Evolutionary conservation across 345 rosid species (phyloP).

Genomic region (Citrus hindsii): DNA sequence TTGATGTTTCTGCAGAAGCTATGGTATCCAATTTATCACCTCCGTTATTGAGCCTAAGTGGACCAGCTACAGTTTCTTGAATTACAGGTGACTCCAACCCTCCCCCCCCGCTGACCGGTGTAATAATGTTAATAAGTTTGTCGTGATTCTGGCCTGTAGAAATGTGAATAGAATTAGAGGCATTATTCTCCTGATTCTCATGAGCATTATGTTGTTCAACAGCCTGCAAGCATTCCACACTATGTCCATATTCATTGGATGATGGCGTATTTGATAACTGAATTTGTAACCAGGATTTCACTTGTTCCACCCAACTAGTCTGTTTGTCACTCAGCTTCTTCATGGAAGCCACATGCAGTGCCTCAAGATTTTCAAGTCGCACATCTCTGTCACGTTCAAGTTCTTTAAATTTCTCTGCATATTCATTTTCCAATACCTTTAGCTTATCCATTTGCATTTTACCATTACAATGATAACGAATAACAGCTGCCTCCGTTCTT

Average conservation of each 20-base stretch:
- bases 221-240: constrained; percentile 5
- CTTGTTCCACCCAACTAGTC: constrained; percentile 41
- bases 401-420: constrained; percentile 38
- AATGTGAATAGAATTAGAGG: constrained; percentile 9
- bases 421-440: constrained; percentile 44
- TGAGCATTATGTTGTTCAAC: not conserved
- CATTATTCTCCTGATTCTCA: not conserved
- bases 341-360: constrained; percentile 35
- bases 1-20: constrained; percentile 13
- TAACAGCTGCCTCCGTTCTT: constrained; percentile 49
- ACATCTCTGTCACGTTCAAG: constrained; percentile 32
- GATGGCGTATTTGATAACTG: constrained; percentile 28
- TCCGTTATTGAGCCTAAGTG: constrained; percentile 11
- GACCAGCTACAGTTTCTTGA: constrained; percentile 1
- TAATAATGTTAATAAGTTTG: constrained; percentile 13
- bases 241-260: constrained; percentile 15
- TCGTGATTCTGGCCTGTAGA: not conserved
- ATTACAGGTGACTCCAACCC: constrained; percentile 17
- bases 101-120: not conserved
- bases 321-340: constrained; percentile 41
- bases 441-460: constrained; percentile 39
- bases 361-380: constrained; percentile 38
- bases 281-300: constrained; percentile 43
- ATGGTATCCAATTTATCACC: constrained; percentile 11
- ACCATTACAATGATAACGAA: constrained; percentile 36